A percentile compares a stretch with the other conserved stretches of the same genome.
phyloP scores from a whole-genome alignment of 306 rosid genomes.

The Prunus mira region DNA sequence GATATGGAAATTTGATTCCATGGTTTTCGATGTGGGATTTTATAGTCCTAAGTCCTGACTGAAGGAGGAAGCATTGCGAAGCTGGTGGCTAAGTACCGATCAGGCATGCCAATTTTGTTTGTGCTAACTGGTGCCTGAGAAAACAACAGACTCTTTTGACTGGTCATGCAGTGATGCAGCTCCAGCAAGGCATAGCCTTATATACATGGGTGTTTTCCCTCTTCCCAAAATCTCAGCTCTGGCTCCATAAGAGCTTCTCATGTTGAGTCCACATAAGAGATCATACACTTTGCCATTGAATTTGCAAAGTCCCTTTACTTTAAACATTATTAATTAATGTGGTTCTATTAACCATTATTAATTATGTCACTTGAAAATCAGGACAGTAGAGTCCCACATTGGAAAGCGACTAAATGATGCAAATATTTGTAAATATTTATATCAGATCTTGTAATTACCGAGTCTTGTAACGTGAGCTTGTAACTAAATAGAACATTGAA shows the following conservation, averaged over 20 bases:
- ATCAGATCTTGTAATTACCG: no score
- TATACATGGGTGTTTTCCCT: not conserved
- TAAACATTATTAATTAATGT: no score
- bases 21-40: no score
- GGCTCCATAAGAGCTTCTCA: not conserved
- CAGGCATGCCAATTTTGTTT: slow-evolving; percentile 48
- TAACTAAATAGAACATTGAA: no score
- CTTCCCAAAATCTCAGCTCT: not conserved
- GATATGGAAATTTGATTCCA: no score
- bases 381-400: no score
- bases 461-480: no score
- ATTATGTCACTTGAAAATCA: no score
- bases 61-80: slow-evolving; percentile 27
- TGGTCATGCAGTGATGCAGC: slow-evolving; percentile 19
- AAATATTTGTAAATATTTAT: no score
- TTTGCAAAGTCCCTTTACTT: not conserved
- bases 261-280: not conserved
- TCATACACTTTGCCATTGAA: not conserved
- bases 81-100: slow-evolving; percentile 46
- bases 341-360: not conserved
- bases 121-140: slow-evolving; percentile 36
- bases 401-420: no score
- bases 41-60: slow-evolving; percentile 9
- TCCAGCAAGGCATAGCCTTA: not conserved
- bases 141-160: slow-evolving; percentile 33